Base-by-base conservation (phyloP, 495 filamentous ascomycete genomes). In the Penicillium manginii region DNA sequence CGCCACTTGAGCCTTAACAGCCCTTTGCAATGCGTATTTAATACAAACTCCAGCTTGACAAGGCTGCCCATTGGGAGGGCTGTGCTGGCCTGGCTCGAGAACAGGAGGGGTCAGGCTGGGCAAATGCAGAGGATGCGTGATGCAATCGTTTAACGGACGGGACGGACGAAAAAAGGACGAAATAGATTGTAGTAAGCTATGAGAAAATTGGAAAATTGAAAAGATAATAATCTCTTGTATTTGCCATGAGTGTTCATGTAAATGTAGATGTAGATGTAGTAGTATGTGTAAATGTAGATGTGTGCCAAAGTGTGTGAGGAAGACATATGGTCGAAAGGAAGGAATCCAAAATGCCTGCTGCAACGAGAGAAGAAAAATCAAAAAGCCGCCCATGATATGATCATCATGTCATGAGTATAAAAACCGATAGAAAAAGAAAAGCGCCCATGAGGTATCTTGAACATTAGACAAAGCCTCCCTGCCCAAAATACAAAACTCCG, bases 251-350 rank as follows among this genome's bases (percentile, higher is more conserved):
- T 47, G 26, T 43, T 55, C 40, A 32, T 33, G 46, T 49, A 35
- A 12, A 14, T 54, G 52, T 37, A 29, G 42, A 14, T 54, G 52
- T 37, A 29, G 42, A 9, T 47, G 12, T 14, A 39, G 15, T n/a
- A 14, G 35, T 39, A 29, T 39, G 4, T 43, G 17, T 17, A 17
- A 9, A 43, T 43, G 40, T 43, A 43, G 40, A 17, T 43, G 40
- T 43, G 17, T 43, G 19, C 40, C 40, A 43, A 47, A 47, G n/a
- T 18, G 12, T 35, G 31, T 15, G 35, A 56, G 42, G 8, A 45
- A 52, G 52, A 55, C 51, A 54, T 54, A 40, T 32, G 50, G 40
- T 55, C 43, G 23, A 56, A 56, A 35, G 43, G 45, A 33, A 29
- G 19, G 22, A 42, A n/a, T 22, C 18, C 15, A 42, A 46, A 55